Conservation (phyloP, 768 basidiomycete genomes). For the Leccinum disarticulatum region DNA sequence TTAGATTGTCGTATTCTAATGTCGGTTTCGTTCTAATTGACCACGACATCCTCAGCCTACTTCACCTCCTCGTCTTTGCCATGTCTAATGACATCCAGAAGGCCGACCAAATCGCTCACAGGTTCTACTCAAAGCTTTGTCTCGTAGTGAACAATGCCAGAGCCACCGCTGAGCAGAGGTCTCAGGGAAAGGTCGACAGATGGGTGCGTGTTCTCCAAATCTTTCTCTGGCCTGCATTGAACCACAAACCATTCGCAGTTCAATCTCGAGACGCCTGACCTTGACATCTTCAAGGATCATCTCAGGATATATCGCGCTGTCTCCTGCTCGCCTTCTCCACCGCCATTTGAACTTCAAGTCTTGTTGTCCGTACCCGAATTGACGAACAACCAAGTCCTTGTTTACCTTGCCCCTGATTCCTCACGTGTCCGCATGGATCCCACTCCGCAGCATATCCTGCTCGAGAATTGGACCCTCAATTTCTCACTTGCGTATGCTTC, state of each 20-base stretch:
- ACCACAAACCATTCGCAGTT: conserved; percentile 50
- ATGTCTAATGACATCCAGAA: conserved; percentile 59
- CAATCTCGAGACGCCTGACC: conserved; percentile 78
- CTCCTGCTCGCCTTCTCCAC: conserved; percentile 30
- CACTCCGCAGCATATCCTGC: conserved; percentile 63
- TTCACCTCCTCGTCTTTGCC: conserved; percentile 27
- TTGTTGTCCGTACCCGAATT: conserved; percentile 70
- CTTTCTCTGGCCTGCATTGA: not conserved
- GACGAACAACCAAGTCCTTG: conserved; percentile 68
- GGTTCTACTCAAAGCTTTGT: conserved; percentile 80
- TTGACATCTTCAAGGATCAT: conserved; percentile 63
- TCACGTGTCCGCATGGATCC: conserved; percentile 68
- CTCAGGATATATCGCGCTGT: conserved; percentile 60
- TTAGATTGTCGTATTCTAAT: conserved; percentile 32
- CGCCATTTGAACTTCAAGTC: conserved; percentile 67
- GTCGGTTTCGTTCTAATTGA: conserved; percentile 28
- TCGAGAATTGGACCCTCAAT: conserved; percentile 67
- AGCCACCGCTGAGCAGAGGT: conserved; percentile 49
- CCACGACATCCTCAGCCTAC: conserved; percentile 7
- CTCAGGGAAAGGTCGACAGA: conserved; percentile 64
- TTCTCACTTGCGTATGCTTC: conserved; percentile 36
- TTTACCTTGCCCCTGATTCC: conserved; percentile 57
- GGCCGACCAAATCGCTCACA: conserved; percentile 85
- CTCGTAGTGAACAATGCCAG: conserved; percentile 74
- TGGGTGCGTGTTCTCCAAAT: conserved; percentile 56